phyloP scores from a whole-genome alignment of 2,329 filamentous ascomycete species.

The Nectriaceae sp. region DNA sequence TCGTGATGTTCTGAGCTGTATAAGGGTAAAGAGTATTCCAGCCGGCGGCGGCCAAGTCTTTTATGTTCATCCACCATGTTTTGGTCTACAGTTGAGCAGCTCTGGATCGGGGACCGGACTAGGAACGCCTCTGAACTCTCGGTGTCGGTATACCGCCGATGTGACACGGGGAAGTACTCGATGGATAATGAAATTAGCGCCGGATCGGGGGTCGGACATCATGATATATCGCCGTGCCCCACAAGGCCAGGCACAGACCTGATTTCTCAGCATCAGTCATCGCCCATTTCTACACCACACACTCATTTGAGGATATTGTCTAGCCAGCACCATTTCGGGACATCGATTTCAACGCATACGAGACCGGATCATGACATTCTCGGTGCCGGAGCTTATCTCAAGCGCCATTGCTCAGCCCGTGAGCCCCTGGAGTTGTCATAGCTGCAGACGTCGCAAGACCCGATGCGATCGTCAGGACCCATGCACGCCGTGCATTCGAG shows the following conservation, averaged over 20 bases:
- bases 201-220: background rate
- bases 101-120: background rate
- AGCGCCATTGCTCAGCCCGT: background rate
- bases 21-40: no score
- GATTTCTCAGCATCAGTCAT: background rate
- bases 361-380: background rate
- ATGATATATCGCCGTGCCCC: background rate
- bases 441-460: background rate
- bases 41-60: no score
- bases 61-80: background rate
- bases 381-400: background rate
- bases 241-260: background rate
- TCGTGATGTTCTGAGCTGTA: no score
- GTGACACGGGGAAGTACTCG: no score
- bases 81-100: no score
- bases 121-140: no score
- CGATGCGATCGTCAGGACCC: background rate
- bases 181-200: background rate
- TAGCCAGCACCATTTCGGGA: background rate
- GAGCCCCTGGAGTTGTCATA: background rate
- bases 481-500: background rate
- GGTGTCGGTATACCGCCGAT: no score
- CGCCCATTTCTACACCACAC: background rate
- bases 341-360: background rate
- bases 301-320: background rate